Base-by-base conservation (phyloP, 2,329 filamentous ascomycete species). In the Colletotrichum eremochloae region DNA sequence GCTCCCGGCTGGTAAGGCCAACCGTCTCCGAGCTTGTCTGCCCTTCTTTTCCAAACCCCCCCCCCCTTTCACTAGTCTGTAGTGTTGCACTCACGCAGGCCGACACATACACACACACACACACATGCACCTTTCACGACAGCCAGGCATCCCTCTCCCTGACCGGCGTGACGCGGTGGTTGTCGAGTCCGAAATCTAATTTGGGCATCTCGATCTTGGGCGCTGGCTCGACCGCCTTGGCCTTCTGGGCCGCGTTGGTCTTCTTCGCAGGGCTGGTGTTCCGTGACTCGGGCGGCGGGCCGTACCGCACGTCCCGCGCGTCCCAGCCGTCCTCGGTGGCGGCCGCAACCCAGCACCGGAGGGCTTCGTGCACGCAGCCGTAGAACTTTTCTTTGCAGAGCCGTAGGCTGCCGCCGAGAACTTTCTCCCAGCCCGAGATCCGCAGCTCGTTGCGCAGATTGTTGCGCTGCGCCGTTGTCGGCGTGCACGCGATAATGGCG, bases 371-470 rank as follows among this genome's bases (percentile, higher is more conserved):
- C 5, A 99, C 93, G 61, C 93, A 91, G 2, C 93, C 93, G 80
- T 99, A 98, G 81, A 98, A 97, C 81, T 98, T 98, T 82, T 98
- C 95, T 81, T 98, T 99, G 86, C 96, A 98, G 20, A 96, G 92
- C 6, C 96, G 91, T 74, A 98, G 85, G 70, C 91, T 96, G 31
- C 89, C 89, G 20, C 95, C 95, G 87, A 98, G 93, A 76, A 93
- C 91, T 76, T 95, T 95, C 82, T 99, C 96, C 86, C 95, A 97
- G 9, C 96, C 96, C 0, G 93, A 97, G 72, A 95, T 90, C 65
- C 90, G 90, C 64, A 98, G 86, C 70, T 96, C 91, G 24, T 87
- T 86, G n/a, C 96, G 92, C 14, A 98, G 87, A 0, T 83, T 80
- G 81, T 97, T 98, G 72, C 96, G 93, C 70, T 93, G 91, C 33